A percentile compares a stretch with the other conserved stretches of the same genome.
Evolutionary conservation across 2,329 filamentous ascomycete species (phyloP).

Genomic region (Exophiala viscosa): DNA sequence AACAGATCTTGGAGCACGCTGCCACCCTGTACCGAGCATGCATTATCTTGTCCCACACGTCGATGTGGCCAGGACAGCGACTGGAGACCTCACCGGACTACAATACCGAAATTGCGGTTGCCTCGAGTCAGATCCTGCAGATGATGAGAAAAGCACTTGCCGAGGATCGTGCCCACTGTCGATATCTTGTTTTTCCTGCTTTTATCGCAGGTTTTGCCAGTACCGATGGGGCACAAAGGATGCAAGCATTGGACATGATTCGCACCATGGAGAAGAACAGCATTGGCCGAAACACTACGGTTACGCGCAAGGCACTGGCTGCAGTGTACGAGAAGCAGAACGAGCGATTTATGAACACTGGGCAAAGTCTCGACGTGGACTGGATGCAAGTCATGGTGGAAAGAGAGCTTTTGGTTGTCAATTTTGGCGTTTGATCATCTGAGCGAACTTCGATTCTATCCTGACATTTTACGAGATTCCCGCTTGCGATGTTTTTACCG

Average conservation of each 20-base stretch:
- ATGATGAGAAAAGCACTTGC: conserved; percentile 41
- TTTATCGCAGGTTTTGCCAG: conserved; percentile 52
- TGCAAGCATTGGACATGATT: conserved; percentile 48
- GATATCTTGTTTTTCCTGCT: conserved; percentile 51
- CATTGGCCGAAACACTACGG: conserved; percentile 47
- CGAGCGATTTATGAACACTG: conserved; percentile 37
- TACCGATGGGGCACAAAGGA: conserved; percentile 41
- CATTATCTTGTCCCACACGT: conserved; percentile 52
- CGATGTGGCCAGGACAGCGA: conserved; percentile 51
- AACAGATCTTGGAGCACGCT: conserved; percentile 44
- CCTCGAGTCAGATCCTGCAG: conserved; percentile 44
- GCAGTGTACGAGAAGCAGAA: conserved; percentile 49
- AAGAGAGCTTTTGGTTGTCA: conserved; percentile 47
- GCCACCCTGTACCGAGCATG: conserved; percentile 48
- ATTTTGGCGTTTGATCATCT: conserved; percentile 51
- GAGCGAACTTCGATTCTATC: background rate
- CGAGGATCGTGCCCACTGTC: conserved; percentile 39
- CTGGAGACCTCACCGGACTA: conserved; percentile 38
- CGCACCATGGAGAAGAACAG: conserved; percentile 46
- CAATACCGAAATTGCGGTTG: conserved; percentile 43
- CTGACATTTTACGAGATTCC: too few species aligned
- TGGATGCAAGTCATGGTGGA: conserved; percentile 50
- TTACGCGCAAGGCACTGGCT: conserved; percentile 45
- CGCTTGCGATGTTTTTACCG: too few species aligned
- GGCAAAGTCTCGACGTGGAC: conserved; percentile 45